Evolutionary conservation across 2,329 filamentous ascomycete genomes (phyloP).

Genomic region (Cladophialophora chaetospira): DNA sequence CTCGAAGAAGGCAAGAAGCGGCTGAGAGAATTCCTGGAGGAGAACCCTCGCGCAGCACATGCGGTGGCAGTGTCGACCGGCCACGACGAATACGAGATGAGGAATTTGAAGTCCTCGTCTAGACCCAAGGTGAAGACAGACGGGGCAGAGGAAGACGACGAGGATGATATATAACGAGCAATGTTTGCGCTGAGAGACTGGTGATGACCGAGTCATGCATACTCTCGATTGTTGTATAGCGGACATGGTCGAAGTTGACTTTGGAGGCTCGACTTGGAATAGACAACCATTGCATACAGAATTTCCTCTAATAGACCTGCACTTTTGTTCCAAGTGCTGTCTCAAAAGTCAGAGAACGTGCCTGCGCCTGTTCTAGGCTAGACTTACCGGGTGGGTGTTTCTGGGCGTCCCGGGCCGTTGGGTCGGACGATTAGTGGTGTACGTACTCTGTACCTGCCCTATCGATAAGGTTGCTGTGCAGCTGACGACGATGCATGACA

Average conservation of each 20-base stretch:
- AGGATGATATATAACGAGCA: constrained; percentile 17
- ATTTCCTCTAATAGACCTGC: background rate
- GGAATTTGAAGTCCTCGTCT: constrained; percentile 36
- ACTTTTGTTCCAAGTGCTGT: background rate
- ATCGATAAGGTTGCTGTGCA: constrained; percentile 15
- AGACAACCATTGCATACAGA: background rate
- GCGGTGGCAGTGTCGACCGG: constrained; percentile 70
- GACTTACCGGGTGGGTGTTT: too few relatives aligned
- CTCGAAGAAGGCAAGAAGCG: constrained; percentile 89
- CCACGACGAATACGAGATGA: constrained; percentile 63
- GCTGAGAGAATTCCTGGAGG: constrained; percentile 85
- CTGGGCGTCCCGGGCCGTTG: too few relatives aligned
- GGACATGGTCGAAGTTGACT: background rate
- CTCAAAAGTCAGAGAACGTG: background rate
- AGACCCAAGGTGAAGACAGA: constrained; percentile 21
- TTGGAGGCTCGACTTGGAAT: background rate
- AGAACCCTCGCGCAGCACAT: constrained; percentile 79
- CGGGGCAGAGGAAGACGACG: constrained; percentile 26
- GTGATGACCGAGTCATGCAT: background rate
- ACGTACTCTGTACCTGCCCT: too few relatives aligned
- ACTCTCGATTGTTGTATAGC: background rate
- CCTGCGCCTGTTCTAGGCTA: too few relatives aligned
- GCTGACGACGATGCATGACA: background rate
- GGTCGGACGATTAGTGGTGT: too few relatives aligned
- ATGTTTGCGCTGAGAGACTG: too few relatives aligned